Evolutionary conservation across 495 filamentous ascomycete genomes (phyloP).

Genomic region (Penicillium paradoxum): DNA sequence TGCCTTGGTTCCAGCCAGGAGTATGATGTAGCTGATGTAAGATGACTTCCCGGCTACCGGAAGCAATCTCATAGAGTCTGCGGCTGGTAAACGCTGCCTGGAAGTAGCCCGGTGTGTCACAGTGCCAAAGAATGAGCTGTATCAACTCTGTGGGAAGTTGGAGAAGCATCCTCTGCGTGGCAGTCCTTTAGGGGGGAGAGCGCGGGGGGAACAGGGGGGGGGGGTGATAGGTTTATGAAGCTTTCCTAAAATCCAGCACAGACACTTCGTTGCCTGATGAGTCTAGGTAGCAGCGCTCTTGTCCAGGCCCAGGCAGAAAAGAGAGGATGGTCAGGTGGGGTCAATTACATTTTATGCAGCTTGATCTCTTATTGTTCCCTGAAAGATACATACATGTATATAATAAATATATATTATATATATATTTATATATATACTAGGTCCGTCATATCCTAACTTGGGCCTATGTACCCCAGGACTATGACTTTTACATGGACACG

Average conservation of each 20-base stretch:
- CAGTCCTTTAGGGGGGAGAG: too few relatives aligned
- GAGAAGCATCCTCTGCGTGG: conserved; percentile 24
- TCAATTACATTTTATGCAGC: background rate
- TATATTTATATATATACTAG: too few relatives aligned
- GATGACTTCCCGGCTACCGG: conserved; percentile 53
- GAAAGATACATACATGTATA: background rate
- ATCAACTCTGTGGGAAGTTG: conserved; percentile 37
- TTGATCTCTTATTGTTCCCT: background rate
- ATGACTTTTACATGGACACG: too few relatives aligned
- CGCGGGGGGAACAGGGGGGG: too few relatives aligned
- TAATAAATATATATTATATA: too few relatives aligned
- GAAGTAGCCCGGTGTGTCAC: conserved; percentile 30
- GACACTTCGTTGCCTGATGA: background rate
- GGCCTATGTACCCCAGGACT: too few relatives aligned
- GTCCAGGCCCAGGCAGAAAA: background rate
- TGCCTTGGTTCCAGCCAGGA: conserved; percentile 21
- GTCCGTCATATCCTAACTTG: too few relatives aligned
- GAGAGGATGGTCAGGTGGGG: background rate
- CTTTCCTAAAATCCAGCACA: background rate
- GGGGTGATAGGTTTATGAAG: background rate
- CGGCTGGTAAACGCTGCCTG: conserved; percentile 32
- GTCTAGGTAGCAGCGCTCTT: background rate
- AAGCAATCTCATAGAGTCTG: conserved; percentile 77
- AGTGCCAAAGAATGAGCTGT: conserved; percentile 34
- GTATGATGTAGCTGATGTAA: conserved; percentile 32